Evolutionary conservation across 164 flowering plant genomes (phyloP), one percentile per base, ranked within the genome.

Genomic region (Vitis riparia): DNA sequence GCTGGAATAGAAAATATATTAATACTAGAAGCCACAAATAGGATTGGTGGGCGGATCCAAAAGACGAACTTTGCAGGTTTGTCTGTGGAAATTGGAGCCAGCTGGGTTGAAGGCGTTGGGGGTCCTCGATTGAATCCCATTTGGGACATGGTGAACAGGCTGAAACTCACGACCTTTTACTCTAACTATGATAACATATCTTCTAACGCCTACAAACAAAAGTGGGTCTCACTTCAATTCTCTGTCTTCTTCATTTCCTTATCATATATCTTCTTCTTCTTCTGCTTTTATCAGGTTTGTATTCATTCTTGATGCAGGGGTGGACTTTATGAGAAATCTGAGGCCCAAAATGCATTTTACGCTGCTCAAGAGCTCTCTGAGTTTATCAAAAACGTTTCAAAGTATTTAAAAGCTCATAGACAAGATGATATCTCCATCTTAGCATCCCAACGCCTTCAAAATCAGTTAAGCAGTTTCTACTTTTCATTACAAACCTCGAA

Each of bases 101-200:
- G 97, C 44, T 94, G 98, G 98, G 85, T 94, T 32, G 87, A 79
- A 71, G 97, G 98, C 15, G 97, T 92, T 47, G 97, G 97, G 1
- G 98, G 98, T 15, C 79, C 79, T 69, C 79, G 83, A 68, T 68
- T 88, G 17, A 94, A 94, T 58, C 98, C 98, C 1, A 86, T 94
- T 51, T 92, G 95, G 97, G 95, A 92, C 91, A 92, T 60, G 97
- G 90, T 66, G 89, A 77, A 9, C 88, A 87, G 98, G 60, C 77
- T 77, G 29, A 59, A 77, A n/a, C 80, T 80, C 68, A 75, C 65
- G 27, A 75, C 62, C 16, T 72, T 10, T 65, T 13, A 5, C 62
- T 74, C 78, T 9, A 70, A 77, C 52, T 70, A 37, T 16, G 65
- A 62, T 5, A 71, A 71, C 60, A 49, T 80, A 15, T 19, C 77